A percentile compares a stretch with the other conserved stretches of the same genome.
phyloP scores from a whole-genome alignment of 2,329 filamentous ascomycete species.

The Aureobasidium sp. region DNA sequence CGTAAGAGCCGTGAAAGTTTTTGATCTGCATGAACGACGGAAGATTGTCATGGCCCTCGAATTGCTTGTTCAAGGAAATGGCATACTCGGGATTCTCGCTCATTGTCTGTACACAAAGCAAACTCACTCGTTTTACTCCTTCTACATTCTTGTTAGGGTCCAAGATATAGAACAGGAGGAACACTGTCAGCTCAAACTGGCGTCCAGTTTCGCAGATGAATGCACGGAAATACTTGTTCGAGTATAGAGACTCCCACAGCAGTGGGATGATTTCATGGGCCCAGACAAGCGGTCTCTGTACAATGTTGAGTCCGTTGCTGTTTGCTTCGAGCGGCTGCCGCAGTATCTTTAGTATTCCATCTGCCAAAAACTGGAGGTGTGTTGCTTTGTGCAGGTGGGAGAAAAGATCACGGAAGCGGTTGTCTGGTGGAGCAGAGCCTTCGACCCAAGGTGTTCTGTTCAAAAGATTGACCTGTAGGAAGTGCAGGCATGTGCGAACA shows the following conservation, averaged over 20 bases:
- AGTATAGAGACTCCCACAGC: conserved; percentile 95
- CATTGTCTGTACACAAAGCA: conserved; percentile 91
- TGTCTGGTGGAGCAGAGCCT: conserved; percentile 59
- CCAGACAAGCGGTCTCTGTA: conserved; percentile 70
- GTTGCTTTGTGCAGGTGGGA: conserved; percentile 85
- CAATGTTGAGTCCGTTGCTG: conserved; percentile 43
- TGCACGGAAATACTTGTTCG: conserved; percentile 92
- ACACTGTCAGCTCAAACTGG: conserved; percentile 84
- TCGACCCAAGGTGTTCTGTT: conserved; percentile 80
- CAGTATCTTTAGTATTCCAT: conserved; percentile 86
- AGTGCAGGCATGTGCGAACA: conserved; percentile 57
- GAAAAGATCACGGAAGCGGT: conserved; percentile 88
- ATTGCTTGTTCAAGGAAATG: conserved; percentile 78
- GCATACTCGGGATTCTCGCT: conserved; percentile 91
- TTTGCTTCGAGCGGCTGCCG: conserved; percentile 91
- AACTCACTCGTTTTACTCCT: conserved; percentile 90
- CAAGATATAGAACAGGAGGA: conserved; percentile 86
- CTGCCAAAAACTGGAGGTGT: conserved; percentile 95
- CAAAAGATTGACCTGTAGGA: conserved; percentile 76
- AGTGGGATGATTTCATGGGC: conserved; percentile 94
- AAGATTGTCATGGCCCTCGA: conserved; percentile 81
- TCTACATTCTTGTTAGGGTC: conserved; percentile 87
- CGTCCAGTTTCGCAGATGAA: conserved; percentile 96
- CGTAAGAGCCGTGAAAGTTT: conserved; percentile 83
- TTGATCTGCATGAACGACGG: conserved; percentile 73